phyloP scores from a whole-genome alignment of 495 filamentous ascomycete species.

The Xylaria flabelliformis region DNA sequence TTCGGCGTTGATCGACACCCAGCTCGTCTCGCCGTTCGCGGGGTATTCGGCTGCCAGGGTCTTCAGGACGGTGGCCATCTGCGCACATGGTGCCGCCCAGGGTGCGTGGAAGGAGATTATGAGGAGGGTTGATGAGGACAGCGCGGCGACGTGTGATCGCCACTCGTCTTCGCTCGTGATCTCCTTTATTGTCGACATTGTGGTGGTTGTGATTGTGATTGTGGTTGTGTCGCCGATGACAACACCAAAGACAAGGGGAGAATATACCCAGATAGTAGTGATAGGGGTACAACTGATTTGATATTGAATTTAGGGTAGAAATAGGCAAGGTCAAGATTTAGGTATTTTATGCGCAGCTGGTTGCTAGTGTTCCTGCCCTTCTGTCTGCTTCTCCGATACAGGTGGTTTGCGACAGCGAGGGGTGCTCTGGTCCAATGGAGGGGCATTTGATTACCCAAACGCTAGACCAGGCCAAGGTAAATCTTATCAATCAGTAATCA shows the following conservation, averaged over 20 bases:
- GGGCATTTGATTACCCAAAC: slow-evolving; percentile 41
- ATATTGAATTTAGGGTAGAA: not conserved
- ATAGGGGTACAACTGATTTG: not conserved
- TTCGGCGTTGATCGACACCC: slow-evolving; percentile 89
- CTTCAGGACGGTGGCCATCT: slow-evolving; percentile 87
- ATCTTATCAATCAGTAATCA: slow-evolving; percentile 15
- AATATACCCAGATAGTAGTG: not conserved
- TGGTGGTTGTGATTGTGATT: not conserved
- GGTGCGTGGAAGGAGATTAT: slow-evolving; percentile 93
- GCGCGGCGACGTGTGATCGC: slow-evolving; percentile 63
- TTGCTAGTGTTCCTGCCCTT: not conserved
- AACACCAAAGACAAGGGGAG: not conserved
- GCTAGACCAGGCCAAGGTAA: not conserved
- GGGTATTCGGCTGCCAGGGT: slow-evolving; percentile 85
- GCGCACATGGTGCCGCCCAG: slow-evolving; percentile 95
- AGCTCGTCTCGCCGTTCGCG: slow-evolving; percentile 68
- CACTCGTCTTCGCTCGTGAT: slow-evolving; percentile 75
- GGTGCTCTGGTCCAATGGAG: slow-evolving; percentile 36
- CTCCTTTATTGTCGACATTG: slow-evolving; percentile 73
- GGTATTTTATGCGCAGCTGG: not conserved
- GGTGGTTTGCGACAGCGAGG: slow-evolving; percentile 23
- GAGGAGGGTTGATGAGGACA: slow-evolving; percentile 70
- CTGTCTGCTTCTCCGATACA: slow-evolving; percentile 26
- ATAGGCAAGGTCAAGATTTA: not conserved
- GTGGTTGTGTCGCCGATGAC: not conserved